phyloP scores from a whole-genome alignment of 805 yeast genomes.

The Suhomyces sp. region DNA sequence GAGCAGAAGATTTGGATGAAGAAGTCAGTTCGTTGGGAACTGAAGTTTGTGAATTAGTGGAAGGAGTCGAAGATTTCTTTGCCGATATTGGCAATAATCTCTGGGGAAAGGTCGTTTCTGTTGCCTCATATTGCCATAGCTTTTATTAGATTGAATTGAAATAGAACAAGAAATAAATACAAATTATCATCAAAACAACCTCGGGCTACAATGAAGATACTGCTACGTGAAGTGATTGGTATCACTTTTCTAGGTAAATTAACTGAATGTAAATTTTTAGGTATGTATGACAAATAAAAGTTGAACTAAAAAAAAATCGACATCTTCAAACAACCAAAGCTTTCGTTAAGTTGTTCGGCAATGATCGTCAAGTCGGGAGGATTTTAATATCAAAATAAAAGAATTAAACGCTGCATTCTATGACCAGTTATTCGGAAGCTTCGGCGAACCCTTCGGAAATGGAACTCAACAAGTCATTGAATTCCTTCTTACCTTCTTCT shows the following conservation, averaged over 20 bases:
- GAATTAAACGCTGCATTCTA: constrained; percentile 10
- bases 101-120: background rate
- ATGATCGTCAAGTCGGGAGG: too few species aligned
- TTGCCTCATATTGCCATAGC: background rate
- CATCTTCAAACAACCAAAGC: background rate
- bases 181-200: too few species aligned
- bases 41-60: background rate
- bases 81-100: background rate
- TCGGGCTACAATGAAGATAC: too few species aligned
- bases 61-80: background rate
- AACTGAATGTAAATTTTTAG: constrained; percentile 1
- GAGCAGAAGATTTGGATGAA: background rate
- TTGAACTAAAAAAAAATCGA: constrained; percentile 10
- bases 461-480: constrained; percentile 67
- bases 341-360: too few species aligned
- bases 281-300: constrained; percentile 7
- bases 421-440: constrained; percentile 71
- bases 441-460: constrained; percentile 93
- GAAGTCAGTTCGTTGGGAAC: background rate
- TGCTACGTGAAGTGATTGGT: too few species aligned
- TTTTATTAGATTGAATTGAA: too few species aligned
- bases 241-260: too few species aligned
- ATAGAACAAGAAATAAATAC: too few species aligned
- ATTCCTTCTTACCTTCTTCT: constrained; percentile 70
- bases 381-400: constrained; percentile 3